A percentile compares a stretch with the other conserved stretches of the same genome.
These are phyloP conservation scores for Malus hybrid DNA, from an alignment of 331 rosid genomes.

Conservation along the genomic window DNA sequence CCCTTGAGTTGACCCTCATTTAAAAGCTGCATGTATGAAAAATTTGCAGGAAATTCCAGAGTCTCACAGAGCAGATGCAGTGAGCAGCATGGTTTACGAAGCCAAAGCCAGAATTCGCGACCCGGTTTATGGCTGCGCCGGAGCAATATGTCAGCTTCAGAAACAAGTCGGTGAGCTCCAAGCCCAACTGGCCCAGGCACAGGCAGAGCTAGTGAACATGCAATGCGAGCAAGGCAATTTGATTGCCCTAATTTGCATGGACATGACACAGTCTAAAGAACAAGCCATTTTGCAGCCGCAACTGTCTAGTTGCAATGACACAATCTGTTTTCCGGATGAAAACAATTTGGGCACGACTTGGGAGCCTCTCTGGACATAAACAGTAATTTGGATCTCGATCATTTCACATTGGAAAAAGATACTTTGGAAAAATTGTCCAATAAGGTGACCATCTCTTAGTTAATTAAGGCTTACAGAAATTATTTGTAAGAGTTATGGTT, in stretches of 20 bases:
- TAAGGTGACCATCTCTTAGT: not conserved
- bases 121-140: constrained; percentile 90
- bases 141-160: constrained; percentile 85
- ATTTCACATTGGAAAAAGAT: constrained; percentile 2
- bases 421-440: not conserved
- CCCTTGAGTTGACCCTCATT: not conserved
- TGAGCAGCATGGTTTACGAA: constrained; percentile 96
- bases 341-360: constrained; percentile 48
- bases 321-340: constrained; percentile 62
- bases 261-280: constrained; percentile 46
- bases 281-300: constrained; percentile 43
- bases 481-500: not conserved
- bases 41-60: constrained; percentile 78
- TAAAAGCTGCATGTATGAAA: not conserved
- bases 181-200: constrained; percentile 76
- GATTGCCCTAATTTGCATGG: constrained; percentile 72
- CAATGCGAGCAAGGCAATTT: constrained; percentile 75
- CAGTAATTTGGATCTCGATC: not conserved
- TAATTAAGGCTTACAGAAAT: not conserved
- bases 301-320: constrained; percentile 31
- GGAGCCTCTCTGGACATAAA: constrained; percentile 93
- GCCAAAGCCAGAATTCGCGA: constrained; percentile 88
- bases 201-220: constrained; percentile 74
- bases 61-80: constrained; percentile 86
- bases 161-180: constrained; percentile 86